A percentile compares a stretch with the other conserved stretches of the same genome.
Conservation (phyloP, 495 filamentous ascomycete species). For the Aspergillus coremiiformis region DNA sequence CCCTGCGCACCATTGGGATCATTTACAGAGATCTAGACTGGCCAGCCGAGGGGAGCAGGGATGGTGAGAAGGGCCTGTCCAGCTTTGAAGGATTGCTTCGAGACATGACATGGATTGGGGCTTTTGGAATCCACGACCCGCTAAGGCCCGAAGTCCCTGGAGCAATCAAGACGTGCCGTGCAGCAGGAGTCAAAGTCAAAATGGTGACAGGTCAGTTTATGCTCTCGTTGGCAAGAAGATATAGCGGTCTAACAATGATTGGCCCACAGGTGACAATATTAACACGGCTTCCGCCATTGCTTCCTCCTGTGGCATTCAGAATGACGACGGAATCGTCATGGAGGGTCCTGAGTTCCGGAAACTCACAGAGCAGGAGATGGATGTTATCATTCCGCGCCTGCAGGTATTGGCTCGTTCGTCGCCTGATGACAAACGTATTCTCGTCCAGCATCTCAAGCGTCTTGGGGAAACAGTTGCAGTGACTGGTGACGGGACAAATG, state of each 20-base stretch:
- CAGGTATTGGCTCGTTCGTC: slow-evolving; percentile 82
- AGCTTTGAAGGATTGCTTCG: slow-evolving; percentile 49
- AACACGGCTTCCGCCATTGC: slow-evolving; percentile 78
- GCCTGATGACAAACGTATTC: slow-evolving; percentile 78
- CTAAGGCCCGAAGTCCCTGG: slow-evolving; percentile 64
- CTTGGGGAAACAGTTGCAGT: slow-evolving; percentile 77
- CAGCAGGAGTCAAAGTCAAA: slow-evolving; percentile 73
- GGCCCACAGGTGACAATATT: slow-evolving; percentile 52
- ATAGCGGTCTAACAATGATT: neutral
- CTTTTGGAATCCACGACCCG: slow-evolving; percentile 62
- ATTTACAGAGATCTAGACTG: slow-evolving; percentile 55
- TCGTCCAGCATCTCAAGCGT: slow-evolving; percentile 65
- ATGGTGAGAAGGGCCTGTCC: slow-evolving; percentile 44
- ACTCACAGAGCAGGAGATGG: slow-evolving; percentile 60
- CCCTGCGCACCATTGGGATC: slow-evolving; percentile 56
- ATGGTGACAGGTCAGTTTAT: slow-evolving; percentile 66
- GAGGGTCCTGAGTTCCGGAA: slow-evolving; percentile 80
- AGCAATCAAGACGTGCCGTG: slow-evolving; percentile 66
- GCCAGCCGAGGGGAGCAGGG: slow-evolving; percentile 46
- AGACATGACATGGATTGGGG: slow-evolving; percentile 53
- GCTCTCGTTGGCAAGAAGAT: neutral
- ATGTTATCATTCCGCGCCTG: slow-evolving; percentile 62
- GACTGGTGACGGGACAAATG: slow-evolving; percentile 86
- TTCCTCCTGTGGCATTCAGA: slow-evolving; percentile 73
- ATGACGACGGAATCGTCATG: slow-evolving; percentile 62